phyloP scores from a whole-genome alignment of 2,329 filamentous ascomycete species.

The Emmonsiellopsis sp. region DNA sequence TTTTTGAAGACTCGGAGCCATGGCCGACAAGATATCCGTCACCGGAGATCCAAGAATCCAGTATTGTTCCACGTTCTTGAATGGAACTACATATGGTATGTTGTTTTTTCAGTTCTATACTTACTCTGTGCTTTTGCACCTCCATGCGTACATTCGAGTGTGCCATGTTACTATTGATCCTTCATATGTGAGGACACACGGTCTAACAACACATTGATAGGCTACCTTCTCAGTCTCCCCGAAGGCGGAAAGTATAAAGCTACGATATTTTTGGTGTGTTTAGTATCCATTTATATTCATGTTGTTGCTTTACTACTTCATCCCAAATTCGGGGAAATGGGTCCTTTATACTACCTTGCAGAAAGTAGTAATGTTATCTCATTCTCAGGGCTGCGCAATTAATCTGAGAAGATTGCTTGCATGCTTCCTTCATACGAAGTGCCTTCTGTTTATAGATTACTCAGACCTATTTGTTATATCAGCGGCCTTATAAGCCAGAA shows the following conservation, averaged over 20 bases:
- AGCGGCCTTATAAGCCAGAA: background rate
- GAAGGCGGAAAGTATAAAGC: conserved; percentile 31
- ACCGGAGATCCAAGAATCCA: conserved; percentile 58
- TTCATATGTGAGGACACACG: background rate
- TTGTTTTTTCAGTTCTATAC: background rate
- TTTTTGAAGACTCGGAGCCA: conserved; percentile 26
- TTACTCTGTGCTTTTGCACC: background rate
- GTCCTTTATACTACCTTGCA: too few relatives aligned
- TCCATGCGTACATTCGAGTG: background rate
- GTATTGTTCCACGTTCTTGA: conserved; percentile 53
- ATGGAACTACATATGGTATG: conserved; percentile 59
- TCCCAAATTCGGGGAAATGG: background rate
- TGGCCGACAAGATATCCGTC: conserved; percentile 52
- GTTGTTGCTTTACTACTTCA: background rate
- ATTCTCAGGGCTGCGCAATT: too few relatives aligned
- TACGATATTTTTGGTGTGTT: conserved; percentile 36
- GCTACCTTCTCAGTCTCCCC: conserved; percentile 48
- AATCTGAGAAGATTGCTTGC: too few relatives aligned
- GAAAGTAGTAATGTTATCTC: too few relatives aligned
- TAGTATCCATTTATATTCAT: background rate
- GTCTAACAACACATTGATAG: conserved; percentile 49
- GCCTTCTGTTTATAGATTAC: too few relatives aligned
- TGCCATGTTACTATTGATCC: background rate
- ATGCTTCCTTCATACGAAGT: too few relatives aligned
- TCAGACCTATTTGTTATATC: background rate